phyloP scores from a whole-genome alignment of 202 grass and related monocot species.

The Panicum virgatum region DNA sequence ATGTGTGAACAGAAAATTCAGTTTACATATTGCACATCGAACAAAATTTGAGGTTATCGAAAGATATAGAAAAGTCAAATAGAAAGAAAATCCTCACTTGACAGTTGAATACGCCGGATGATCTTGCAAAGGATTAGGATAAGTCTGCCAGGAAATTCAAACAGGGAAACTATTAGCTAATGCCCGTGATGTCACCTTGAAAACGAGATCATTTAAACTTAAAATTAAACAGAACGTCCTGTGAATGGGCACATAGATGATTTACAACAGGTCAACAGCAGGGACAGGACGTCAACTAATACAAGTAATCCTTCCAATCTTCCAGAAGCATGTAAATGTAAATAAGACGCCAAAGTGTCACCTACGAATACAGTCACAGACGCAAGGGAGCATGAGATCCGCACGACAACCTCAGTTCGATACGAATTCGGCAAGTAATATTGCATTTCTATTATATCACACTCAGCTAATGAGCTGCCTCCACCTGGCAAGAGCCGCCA shows the following conservation, averaged over 20 bases:
- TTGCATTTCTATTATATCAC: background rate
- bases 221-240: background rate
- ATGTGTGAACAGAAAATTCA: slow-evolving; percentile 22
- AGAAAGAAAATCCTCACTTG: slow-evolving; percentile 61
- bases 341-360: background rate
- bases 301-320: slow-evolving; percentile 19
- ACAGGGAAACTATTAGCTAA: slow-evolving; percentile 31
- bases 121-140: slow-evolving; percentile 94
- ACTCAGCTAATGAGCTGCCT: background rate
- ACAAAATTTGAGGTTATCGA: background rate
- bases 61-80: slow-evolving; percentile 30
- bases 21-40: background rate
- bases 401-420: background rate
- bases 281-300: background rate
- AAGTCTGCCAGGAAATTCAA: slow-evolving; percentile 57
- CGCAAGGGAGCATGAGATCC: slow-evolving; percentile 12
- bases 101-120: slow-evolving; percentile 92
- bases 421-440: background rate
- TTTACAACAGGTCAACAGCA: slow-evolving; percentile 7
- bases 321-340: background rate
- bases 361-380: background rate
- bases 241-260: slow-evolving; percentile 12
- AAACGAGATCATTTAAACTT: slow-evolving; percentile 28
- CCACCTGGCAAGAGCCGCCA: background rate
- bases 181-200: background rate